phyloP scores from a whole-genome alignment of 2,329 filamentous ascomycete genomes.

The Penicillium nordicum region DNA sequence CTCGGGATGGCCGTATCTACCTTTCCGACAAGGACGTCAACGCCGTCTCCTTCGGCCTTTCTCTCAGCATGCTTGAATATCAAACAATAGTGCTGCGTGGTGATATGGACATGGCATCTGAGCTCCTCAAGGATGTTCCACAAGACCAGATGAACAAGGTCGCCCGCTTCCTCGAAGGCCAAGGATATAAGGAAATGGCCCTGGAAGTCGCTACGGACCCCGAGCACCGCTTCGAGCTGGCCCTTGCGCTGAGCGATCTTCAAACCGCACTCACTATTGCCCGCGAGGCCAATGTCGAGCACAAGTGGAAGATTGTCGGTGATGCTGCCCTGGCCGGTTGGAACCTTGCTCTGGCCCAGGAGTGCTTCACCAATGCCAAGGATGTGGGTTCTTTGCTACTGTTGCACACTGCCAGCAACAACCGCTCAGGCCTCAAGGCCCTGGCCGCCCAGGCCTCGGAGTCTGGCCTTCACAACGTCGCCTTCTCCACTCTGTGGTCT shows the following conservation, averaged over 20 bases:
- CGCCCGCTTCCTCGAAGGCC: conserved; percentile 92
- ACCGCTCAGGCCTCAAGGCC: conserved; percentile 68
- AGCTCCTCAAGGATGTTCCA: conserved; percentile 79
- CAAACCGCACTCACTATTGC: conserved; percentile 83
- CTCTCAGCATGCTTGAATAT: conserved; percentile 90
- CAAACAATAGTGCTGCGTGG: conserved; percentile 92
- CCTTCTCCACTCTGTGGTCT: conserved; percentile 87
- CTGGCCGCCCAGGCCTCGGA: conserved; percentile 73
- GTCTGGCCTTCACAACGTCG: conserved; percentile 82
- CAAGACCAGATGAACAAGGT: conserved; percentile 97
- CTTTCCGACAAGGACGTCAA: conserved; percentile 93
- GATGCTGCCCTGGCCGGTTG: conserved; percentile 83
- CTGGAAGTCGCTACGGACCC: conserved; percentile 90
- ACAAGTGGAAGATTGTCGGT: conserved; percentile 98
- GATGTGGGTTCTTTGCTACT: conserved; percentile 87
- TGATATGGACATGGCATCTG: conserved; percentile 86
- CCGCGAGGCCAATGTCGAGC: conserved; percentile 77
- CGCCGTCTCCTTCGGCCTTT: conserved; percentile 85
- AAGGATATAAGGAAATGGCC: conserved; percentile 93
- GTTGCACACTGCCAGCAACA: conserved; percentile 79
- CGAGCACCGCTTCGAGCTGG: conserved; percentile 94
- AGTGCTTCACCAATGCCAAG: conserved; percentile 88
- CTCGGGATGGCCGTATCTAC: conserved; percentile 92
- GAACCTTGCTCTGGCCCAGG: conserved; percentile 83
- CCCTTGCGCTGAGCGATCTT: conserved; percentile 76